Percentiles rank a stretch among this genome's conserved stretches.
phyloP scores from a whole-genome alignment of 257 asterid species.

The Ehretia macrophylla region DNA sequence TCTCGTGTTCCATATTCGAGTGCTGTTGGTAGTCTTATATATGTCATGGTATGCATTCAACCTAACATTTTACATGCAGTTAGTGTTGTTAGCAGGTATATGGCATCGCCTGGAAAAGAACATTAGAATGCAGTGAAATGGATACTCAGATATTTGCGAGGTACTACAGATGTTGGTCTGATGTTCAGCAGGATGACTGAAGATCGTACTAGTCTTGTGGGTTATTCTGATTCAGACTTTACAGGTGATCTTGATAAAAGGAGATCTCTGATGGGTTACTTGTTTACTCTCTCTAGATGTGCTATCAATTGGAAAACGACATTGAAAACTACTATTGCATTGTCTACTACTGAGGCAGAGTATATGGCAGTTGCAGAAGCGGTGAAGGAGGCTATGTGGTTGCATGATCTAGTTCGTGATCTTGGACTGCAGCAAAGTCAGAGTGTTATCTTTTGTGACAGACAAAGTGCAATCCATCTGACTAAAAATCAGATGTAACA shows the following conservation, averaged over 20 bases:
- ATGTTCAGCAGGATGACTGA: not conserved
- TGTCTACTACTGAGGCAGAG: not conserved
- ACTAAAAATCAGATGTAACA: constrained; percentile 3
- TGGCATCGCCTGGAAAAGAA: too few relatives aligned
- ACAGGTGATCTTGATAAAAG: not conserved
- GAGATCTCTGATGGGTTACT: not conserved
- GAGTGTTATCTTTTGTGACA: not conserved
- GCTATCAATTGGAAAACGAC: not conserved
- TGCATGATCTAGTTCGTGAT: not conserved
- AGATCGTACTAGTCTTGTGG: not conserved
- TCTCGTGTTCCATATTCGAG: too few relatives aligned
- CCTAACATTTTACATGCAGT: too few relatives aligned
- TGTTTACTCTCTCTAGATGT: not conserved
- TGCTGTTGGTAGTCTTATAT: too few relatives aligned
- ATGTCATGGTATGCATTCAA: too few relatives aligned
- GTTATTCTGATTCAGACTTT: not conserved
- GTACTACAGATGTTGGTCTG: not conserved
- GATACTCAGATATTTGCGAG: not conserved
- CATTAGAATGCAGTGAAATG: too few relatives aligned
- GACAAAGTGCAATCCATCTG: constrained; percentile 6
- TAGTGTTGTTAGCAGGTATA: too few relatives aligned
- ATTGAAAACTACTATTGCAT: not conserved
- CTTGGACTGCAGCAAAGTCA: not conserved
- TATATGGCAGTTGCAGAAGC: constrained; percentile 6
- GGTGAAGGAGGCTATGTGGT: constrained; percentile 6